Conservation (phyloP, 257 asterid genomes). For the Solanum chmielewskii region DNA sequence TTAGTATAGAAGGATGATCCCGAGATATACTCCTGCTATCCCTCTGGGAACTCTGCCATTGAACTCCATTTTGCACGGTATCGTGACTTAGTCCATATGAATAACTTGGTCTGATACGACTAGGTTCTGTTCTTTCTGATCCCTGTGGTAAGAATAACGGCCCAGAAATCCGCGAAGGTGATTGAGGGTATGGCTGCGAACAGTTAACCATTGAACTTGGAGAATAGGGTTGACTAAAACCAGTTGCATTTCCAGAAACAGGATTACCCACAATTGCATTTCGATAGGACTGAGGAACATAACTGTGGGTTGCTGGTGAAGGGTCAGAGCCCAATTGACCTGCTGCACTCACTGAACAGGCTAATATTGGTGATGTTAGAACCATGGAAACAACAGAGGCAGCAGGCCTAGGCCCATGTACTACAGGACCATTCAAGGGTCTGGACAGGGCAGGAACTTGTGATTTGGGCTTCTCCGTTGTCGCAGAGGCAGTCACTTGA, state of each 20-base stretch:
- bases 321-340: conserved; percentile 69
- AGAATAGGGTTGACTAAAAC: conserved; percentile 41
- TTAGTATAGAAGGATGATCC: conserved; percentile 24
- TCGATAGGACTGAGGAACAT: conserved; percentile 71
- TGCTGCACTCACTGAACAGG: conserved; percentile 73
- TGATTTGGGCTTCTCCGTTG: conserved; percentile 31
- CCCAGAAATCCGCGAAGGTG: conserved; percentile 24
- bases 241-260: conserved; percentile 27
- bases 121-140: conserved; percentile 43
- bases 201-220: conserved; percentile 31
- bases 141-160: conserved; percentile 33
- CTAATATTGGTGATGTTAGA: conserved; percentile 40
- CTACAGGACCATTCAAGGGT: conserved; percentile 74
- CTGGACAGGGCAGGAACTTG: conserved; percentile 51
- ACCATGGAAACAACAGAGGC: conserved; percentile 39
- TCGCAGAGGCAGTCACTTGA: conserved; percentile 11
- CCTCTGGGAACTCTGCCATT: conserved; percentile 47
- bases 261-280: conserved; percentile 65
- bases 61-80: conserved; percentile 30
- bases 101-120: conserved; percentile 23
- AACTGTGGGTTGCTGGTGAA: conserved; percentile 36
- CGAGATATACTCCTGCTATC: conserved; percentile 20
- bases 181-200: conserved; percentile 34
- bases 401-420: conserved; percentile 45
- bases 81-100: conserved; percentile 52